Base-by-base conservation (phyloP, 164 flowering plant species). In the Aristolochia fimbriata region DNA sequence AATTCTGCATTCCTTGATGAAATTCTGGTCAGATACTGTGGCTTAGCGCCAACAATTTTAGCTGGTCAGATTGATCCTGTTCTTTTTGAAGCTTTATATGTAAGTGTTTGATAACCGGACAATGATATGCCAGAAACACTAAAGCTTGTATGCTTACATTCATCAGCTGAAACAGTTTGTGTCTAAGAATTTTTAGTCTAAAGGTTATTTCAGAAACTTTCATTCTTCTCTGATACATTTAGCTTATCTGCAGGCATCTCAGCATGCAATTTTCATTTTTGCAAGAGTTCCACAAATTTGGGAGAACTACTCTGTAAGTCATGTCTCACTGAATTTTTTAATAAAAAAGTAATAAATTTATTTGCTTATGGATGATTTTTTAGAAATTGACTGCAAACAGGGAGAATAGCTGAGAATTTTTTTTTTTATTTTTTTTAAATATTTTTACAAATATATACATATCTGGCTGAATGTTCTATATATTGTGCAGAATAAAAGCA, bases 271-370 rank as follows among this genome's bases (percentile, higher is more conserved):
- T 31, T 93, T 93, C 73, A 81, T 93, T 79, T 79, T 66, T 68
- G 94, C 99, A 7, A 77, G 87, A 75, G 75, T 90, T 50, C 99
- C 99, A 41, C 99, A 93, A 67, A 90, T 93, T 66, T 86, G 88
- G 92, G 59, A 74, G 63, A 93, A 88, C 67, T 87, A 78, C 66
- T 78, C 71, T 65, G 99, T 88, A 79, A 81, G 91, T 41, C 43
- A 37, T 37, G 8, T 37, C 11, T 37, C 10, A 1, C 8, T 37
- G 43, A 37, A 37, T 3, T 37, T 10, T 37, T 10, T 37, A 1
- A 37, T 37, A 10, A 6, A 37, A 37, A 37, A 37, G 43, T 37
- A 37, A 37, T 37, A 27, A 5, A 27, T 27, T 5, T 37, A 37
- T 37, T 37, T 37, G 11, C 43, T 37, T 37, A 37, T 37, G 43